phyloP scores from a whole-genome alignment of 2,329 filamentous ascomycete species.

The Cyphellophora attinorum region DNA sequence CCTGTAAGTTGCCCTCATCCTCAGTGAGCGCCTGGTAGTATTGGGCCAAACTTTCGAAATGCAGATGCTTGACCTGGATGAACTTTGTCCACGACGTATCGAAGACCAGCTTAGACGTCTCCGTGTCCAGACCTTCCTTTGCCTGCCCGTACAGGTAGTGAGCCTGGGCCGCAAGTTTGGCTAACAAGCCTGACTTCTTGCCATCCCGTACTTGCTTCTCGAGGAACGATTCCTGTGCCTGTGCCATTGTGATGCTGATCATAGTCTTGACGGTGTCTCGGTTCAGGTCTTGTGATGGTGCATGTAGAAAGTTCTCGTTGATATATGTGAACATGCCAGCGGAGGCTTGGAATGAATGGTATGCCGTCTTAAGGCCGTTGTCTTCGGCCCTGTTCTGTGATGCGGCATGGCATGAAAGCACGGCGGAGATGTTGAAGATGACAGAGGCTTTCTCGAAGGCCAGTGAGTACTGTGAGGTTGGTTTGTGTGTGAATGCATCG shows the following conservation, averaged over 20 bases:
- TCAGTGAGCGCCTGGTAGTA: slow-evolving; percentile 91
- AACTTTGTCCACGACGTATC: slow-evolving; percentile 88
- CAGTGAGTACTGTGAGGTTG: slow-evolving; percentile 92
- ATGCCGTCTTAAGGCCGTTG: slow-evolving; percentile 85
- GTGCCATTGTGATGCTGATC: slow-evolving; percentile 85
- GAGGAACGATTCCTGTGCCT: slow-evolving; percentile 93
- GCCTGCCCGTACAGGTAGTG: slow-evolving; percentile 81
- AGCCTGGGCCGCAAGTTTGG: slow-evolving; percentile 86
- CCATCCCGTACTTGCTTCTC: slow-evolving; percentile 90
- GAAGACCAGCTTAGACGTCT: slow-evolving; percentile 81
- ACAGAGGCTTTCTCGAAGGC: slow-evolving; percentile 98
- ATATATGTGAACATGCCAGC: slow-evolving; percentile 99
- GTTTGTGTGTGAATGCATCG: slow-evolving; percentile 97
- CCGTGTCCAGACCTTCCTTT: slow-evolving; percentile 82
- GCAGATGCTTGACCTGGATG: slow-evolving; percentile 60
- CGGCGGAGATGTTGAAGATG: slow-evolving; percentile 98
- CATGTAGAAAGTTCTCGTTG: slow-evolving; percentile 98
- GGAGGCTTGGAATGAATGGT: slow-evolving; percentile 95
- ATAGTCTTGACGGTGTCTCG: slow-evolving; percentile 91
- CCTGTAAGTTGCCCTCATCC: slow-evolving; percentile 78
- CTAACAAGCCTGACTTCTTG: slow-evolving; percentile 85
- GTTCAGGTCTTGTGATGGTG: slow-evolving; percentile 90
- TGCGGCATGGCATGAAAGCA: slow-evolving; percentile 90
- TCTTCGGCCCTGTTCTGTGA: slow-evolving; percentile 89
- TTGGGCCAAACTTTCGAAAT: slow-evolving; percentile 78